Evolutionary conservation across 257 asterid genomes (phyloP).

Genomic region (Anisodus acutangulus): DNA sequence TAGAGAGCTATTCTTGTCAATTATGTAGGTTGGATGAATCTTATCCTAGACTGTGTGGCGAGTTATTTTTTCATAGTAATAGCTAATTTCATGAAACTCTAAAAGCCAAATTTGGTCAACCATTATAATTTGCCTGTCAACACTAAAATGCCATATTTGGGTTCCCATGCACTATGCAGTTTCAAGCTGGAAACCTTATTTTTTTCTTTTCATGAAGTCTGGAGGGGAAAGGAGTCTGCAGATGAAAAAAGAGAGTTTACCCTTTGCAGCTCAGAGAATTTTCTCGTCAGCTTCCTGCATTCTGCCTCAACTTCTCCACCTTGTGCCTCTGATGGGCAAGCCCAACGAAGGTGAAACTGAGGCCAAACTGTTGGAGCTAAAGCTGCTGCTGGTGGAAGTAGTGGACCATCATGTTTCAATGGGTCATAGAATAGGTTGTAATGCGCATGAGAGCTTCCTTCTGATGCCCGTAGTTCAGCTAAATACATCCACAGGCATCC

Average conservation of each 20-base stretch:
- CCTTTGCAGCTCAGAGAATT: slow-evolving; percentile 71
- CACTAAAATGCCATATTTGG: background rate
- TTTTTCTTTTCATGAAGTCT: background rate
- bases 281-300: slow-evolving; percentile 71
- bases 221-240: slow-evolving; percentile 1
- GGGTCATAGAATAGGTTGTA: slow-evolving; percentile 85
- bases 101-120: background rate
- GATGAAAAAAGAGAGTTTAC: slow-evolving; percentile 42
- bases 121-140: background rate
- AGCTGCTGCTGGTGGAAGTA: slow-evolving; percentile 96
- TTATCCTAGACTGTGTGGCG: background rate
- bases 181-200: slow-evolving; percentile 20
- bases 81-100: slow-evolving; percentile 12
- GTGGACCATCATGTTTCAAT: slow-evolving; percentile 63
- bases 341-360: slow-evolving; percentile 98
- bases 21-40: slow-evolving; percentile 6
- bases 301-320: slow-evolving; percentile 90
- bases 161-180: slow-evolving; percentile 13
- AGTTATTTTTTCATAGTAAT: background rate
- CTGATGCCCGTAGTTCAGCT: slow-evolving; percentile 75
- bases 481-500: slow-evolving; percentile 91
- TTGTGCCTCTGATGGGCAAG: slow-evolving; percentile 89
- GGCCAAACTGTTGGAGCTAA: slow-evolving; percentile 99
- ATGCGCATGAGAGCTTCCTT: slow-evolving; percentile 76
- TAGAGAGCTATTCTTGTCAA: slow-evolving; percentile 7